Base-by-base conservation (phyloP, 371 early-diverging fungal genomes). In the Syncephalastrum sp. region DNA sequence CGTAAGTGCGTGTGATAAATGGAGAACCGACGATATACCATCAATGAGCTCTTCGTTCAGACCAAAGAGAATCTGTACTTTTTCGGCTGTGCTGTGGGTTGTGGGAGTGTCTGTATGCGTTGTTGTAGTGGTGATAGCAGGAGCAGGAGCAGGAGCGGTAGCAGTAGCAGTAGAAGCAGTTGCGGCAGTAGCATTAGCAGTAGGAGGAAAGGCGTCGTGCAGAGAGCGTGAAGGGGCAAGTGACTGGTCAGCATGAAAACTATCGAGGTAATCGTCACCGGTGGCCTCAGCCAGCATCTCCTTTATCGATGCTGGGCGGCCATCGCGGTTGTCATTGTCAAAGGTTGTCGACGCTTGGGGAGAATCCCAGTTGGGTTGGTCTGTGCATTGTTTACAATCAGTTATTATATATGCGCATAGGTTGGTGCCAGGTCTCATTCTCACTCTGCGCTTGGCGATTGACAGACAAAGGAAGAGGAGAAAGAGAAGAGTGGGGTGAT, bases 11-110 rank as follows among this genome's bases (percentile, higher is more conserved):
- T 19, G 23, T 33, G 57, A 57, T 41, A 38, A 19, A 54, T 15
- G 12, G 12, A 33, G 15, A 5, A 16, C 29, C 4, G 6, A 7
- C 10, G 23, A n/a, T 15, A 25, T 69, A 84, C 85, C 85, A 69
- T 69, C 82, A 58, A 60, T 53, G 42, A 85, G 69, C 19, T 63
- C 64, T 61, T 91, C 91, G 3, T 64, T 55, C 27, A 87, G 70
- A 10, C 82, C 77, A 64, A 91, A 90, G 14, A 85, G 75, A 14
- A 72, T 63, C 60, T 79, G 77, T 24, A 91, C 50, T 56, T 78
- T 85, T 46, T 88, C 84, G 41, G 77, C 81, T 8, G 81, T 61
- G 13, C 66, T 75, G 33, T 63, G 66, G 29, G 65, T 73, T 50
- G 70, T 56, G 19, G 19, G 43, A 45, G n/a, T 60, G 19, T 48